phyloP scores from a whole-genome alignment of 495 filamentous ascomycete species.

The Aspergillus haitiensis region DNA sequence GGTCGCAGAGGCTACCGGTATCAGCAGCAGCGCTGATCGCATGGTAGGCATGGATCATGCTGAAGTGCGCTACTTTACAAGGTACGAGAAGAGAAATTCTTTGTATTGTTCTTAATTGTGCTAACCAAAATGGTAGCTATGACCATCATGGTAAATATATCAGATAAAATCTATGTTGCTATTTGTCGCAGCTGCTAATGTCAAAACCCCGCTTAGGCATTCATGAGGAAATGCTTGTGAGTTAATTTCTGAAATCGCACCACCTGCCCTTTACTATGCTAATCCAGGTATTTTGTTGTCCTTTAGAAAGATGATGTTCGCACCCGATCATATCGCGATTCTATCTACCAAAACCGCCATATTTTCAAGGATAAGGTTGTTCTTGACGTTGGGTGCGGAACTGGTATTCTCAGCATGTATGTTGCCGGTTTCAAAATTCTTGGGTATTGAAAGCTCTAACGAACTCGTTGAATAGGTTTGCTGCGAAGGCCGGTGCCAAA shows the following conservation, averaged over 20 bases:
- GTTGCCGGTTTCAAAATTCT: constrained; percentile 26
- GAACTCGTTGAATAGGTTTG: constrained; percentile 68
- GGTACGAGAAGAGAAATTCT: constrained; percentile 52
- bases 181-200: constrained; percentile 17
- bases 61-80: constrained; percentile 97
- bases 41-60: constrained; percentile 73
- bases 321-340: constrained; percentile 91
- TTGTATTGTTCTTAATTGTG: constrained; percentile 26
- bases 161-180: constrained; percentile 11
- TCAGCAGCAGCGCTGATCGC: constrained; percentile 50
- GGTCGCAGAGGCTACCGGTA: constrained; percentile 26
- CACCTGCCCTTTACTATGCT: constrained; percentile 11
- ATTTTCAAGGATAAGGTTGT: constrained; percentile 98
- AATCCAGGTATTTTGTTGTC: constrained; percentile 11
- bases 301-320: constrained; percentile 95
- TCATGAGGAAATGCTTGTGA: constrained; percentile 96
- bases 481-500: constrained; percentile 87
- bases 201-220: constrained; percentile 63
- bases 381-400: constrained; percentile 96
- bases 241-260: constrained; percentile 35
- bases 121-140: constrained; percentile 60
- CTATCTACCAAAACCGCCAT: constrained; percentile 92
- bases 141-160: constrained; percentile 81
- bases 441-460: constrained; percentile 9
- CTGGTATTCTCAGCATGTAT: constrained; percentile 83